A percentile compares a stretch with the other conserved stretches of the same genome.
These are phyloP conservation scores for Phallus indusiatus DNA, from an alignment of 768 basidiomycete species.

Conservation along the genomic window DNA sequence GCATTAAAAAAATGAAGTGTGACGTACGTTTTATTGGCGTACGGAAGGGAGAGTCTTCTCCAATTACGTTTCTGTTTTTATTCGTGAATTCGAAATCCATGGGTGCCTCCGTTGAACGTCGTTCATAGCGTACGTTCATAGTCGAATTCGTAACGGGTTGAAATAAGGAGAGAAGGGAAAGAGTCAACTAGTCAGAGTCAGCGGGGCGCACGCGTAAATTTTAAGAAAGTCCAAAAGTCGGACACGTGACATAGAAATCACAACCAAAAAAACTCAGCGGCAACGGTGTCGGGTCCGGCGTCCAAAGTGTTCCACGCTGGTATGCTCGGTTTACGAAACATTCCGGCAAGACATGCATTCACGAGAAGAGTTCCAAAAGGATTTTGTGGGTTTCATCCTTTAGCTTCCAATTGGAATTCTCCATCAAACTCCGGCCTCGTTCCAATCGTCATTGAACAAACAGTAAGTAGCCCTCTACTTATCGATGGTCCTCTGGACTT, in stretches of 20 bases:
- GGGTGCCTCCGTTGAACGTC: conserved; percentile 66
- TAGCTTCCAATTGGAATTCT: conserved; percentile 24
- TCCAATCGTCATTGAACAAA: conserved; percentile 91
- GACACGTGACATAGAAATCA: conserved; percentile 23
- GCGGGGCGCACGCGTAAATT: not conserved
- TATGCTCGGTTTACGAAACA: not conserved
- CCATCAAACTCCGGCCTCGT: conserved; percentile 58
- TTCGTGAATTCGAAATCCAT: conserved; percentile 88
- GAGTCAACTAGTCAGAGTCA: not conserved
- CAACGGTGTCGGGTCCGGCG: not conserved
- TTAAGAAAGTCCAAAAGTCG: not conserved
- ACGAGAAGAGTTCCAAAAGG: conserved; percentile 8
- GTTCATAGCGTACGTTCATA: conserved; percentile 8
- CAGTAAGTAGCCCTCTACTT: conserved; percentile 34
- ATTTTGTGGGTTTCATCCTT: conserved; percentile 43
- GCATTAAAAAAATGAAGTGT: not conserved
- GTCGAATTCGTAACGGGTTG: conserved; percentile 19
- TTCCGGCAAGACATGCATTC: not conserved
- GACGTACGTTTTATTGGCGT: conserved; percentile 62
- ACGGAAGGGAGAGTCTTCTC: conserved; percentile 32
- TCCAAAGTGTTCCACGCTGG: not conserved
- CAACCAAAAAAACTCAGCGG: conserved; percentile 16
- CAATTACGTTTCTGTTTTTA: conserved; percentile 31
- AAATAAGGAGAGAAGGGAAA: not conserved
- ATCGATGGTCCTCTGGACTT: not conserved